phyloP scores from a whole-genome alignment of 129 eudicot genomes.

The Erigeron canadensis region DNA sequence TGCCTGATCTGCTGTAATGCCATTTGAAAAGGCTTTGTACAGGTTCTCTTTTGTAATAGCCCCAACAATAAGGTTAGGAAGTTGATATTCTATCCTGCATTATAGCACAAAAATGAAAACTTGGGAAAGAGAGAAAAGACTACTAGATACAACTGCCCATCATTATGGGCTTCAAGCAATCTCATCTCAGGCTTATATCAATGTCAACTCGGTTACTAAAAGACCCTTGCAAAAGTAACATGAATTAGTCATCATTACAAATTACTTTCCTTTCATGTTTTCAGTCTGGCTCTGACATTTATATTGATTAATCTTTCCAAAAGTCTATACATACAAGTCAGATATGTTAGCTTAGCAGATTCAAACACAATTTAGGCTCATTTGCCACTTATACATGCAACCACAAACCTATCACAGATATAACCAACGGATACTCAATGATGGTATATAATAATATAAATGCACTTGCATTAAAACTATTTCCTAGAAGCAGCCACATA shows the following conservation, averaged over 20 bases:
- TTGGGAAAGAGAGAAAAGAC: background rate
- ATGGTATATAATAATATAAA: background rate
- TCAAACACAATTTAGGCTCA: background rate
- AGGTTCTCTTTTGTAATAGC: conserved; percentile 87
- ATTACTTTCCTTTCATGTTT: too few relatives aligned
- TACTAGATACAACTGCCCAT: background rate
- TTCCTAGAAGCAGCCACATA: too few relatives aligned
- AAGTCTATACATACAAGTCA: background rate
- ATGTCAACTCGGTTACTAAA: background rate
- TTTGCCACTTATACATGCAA: conserved; percentile 7
- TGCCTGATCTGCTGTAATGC: conserved; percentile 91
- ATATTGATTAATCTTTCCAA: background rate
- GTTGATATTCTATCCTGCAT: conserved; percentile 91
- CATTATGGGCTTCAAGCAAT: background rate
- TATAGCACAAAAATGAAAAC: conserved; percentile 1
- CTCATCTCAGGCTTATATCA: background rate
- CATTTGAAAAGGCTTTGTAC: conserved; percentile 79
- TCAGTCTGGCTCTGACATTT: background rate
- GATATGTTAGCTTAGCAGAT: conserved; percentile 2
- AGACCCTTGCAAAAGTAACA: too few relatives aligned
- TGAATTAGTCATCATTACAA: too few relatives aligned
- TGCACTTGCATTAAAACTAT: too few relatives aligned
- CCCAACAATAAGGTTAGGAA: conserved; percentile 90
- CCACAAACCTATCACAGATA: background rate
- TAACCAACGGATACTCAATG: conserved; percentile 4